phyloP scores from a whole-genome alignment of 768 basidiomycete species.

The Dioszegia crocea region DNA sequence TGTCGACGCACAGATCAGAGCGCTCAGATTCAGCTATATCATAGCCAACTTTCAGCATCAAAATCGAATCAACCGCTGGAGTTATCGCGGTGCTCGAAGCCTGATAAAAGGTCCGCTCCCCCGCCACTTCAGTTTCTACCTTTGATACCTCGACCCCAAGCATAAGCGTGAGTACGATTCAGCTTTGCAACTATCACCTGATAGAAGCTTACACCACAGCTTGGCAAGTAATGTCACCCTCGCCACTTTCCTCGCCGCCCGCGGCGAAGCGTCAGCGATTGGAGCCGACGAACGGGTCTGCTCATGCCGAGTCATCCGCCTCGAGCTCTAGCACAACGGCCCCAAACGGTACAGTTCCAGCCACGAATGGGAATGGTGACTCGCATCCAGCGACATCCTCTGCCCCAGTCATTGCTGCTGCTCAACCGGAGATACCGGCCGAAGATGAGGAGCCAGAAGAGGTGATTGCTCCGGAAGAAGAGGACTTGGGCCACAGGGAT shows the following conservation, averaged over 20 bases:
- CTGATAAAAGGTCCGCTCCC: too few species aligned
- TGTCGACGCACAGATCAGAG: too few species aligned
- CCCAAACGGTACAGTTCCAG: slow-evolving; percentile 57
- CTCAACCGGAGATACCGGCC: slow-evolving; percentile 52
- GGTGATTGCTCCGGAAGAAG: slow-evolving; percentile 24
- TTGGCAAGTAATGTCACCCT: slow-evolving; percentile 6
- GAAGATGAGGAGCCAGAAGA: slow-evolving; percentile 46
- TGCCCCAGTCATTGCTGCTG: slow-evolving; percentile 61
- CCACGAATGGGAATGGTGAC: slow-evolving; percentile 54
- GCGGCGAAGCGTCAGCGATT: slow-evolving; percentile 35
- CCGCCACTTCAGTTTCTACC: too few species aligned
- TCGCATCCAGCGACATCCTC: slow-evolving; percentile 66
- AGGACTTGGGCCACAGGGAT: slow-evolving; percentile 60
- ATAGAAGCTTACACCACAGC: too few species aligned
- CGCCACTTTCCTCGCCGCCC: slow-evolving; percentile 31
- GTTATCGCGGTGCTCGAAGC: too few species aligned
- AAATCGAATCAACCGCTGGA: too few species aligned
- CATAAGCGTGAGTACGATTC: too few species aligned
- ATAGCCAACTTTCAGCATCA: too few species aligned
- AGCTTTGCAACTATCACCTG: too few species aligned
- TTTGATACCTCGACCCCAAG: too few species aligned
- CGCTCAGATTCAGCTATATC: too few species aligned
- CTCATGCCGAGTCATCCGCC: slow-evolving; percentile 13
- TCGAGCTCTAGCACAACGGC: neutral
- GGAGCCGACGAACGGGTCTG: slow-evolving; percentile 12